Percentiles rank a stretch among this genome's conserved stretches.
Evolutionary conservation across 495 filamentous ascomycete species (phyloP).

Genomic region (Pyrenopolyporus hunteri): DNA sequence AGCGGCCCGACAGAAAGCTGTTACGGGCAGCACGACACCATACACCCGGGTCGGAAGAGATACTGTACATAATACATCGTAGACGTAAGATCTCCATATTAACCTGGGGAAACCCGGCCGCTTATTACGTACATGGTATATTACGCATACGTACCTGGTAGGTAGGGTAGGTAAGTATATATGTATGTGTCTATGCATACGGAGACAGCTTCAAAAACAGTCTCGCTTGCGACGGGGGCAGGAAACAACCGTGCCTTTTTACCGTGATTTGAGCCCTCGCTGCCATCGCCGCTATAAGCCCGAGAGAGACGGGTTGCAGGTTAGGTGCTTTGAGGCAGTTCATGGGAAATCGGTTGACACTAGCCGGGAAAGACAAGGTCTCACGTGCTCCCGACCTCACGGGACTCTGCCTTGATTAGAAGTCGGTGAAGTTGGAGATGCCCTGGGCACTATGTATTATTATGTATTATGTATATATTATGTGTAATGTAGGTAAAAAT

Average conservation of each 20-base stretch:
- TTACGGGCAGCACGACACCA: slow-evolving; percentile 6
- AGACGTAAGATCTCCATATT: not conserved
- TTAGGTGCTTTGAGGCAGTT: no score
- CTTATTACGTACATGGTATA: slow-evolving; percentile 4
- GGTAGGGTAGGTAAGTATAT: not conserved
- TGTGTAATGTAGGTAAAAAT: no score
- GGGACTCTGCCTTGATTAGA: slow-evolving; percentile 19
- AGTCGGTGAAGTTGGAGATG: slow-evolving; percentile 17
- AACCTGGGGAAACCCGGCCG: slow-evolving; percentile 31
- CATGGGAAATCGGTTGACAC: slow-evolving; percentile 4
- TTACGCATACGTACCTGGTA: no score
- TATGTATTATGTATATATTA: no score
- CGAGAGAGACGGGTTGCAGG: slow-evolving; percentile 11
- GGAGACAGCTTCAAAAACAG: no score
- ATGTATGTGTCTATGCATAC: no score
- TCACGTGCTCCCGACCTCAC: slow-evolving; percentile 23
- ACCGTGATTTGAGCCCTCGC: slow-evolving; percentile 17
- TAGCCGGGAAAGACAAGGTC: slow-evolving; percentile 27
- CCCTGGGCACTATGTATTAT: no score
- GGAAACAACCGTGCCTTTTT: not conserved
- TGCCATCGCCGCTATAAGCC: slow-evolving; percentile 29
- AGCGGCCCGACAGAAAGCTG: slow-evolving; percentile 14
- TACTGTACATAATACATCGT: no score
- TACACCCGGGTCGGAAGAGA: not conserved
- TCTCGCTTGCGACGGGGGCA: slow-evolving; percentile 2